Percentiles rank a stretch among this genome's conserved stretches.
phyloP scores from a whole-genome alignment of 176 grass and related monocot species.

The Aegilops speltoides region DNA sequence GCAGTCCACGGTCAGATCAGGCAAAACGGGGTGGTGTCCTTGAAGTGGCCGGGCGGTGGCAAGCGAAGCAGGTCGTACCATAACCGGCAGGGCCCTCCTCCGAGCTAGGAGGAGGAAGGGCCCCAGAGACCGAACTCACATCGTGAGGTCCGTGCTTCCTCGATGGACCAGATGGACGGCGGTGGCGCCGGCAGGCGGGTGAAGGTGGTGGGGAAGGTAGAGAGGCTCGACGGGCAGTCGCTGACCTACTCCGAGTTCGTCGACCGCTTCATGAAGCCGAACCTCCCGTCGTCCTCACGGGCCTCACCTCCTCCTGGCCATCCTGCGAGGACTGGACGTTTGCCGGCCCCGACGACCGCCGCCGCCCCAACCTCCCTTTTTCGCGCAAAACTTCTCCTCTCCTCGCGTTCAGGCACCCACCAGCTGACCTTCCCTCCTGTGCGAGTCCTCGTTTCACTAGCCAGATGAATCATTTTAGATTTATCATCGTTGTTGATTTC shows the following conservation, averaged over 20 bases:
- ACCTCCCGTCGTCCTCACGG: constrained; percentile 75
- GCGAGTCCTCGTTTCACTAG: background rate
- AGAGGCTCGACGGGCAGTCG: constrained; percentile 56
- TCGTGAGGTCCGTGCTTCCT: background rate
- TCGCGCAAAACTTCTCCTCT: constrained; percentile 39
- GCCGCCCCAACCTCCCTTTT: constrained; percentile 50
- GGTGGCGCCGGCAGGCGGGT: constrained; percentile 21
- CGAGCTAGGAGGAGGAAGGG: too few species aligned
- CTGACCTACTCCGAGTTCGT: constrained; percentile 73
- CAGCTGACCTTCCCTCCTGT: background rate
- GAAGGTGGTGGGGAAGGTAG: constrained; percentile 68
- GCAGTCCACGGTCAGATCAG: too few species aligned
- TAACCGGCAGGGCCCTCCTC: too few species aligned
- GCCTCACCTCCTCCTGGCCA: constrained; percentile 68
- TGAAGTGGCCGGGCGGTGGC: too few species aligned
- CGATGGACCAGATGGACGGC: background rate
- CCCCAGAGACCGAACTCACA: too few species aligned
- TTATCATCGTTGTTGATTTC: background rate
- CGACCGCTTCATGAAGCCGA: constrained; percentile 63
- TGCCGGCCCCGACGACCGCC: constrained; percentile 1
- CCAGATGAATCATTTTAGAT: constrained; percentile 15
- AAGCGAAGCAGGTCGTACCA: too few species aligned
- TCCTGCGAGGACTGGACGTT: constrained; percentile 60
- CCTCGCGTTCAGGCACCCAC: constrained; percentile 46
- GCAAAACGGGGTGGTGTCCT: too few species aligned